These are phyloP conservation scores for Diaporthe velutina DNA, from an alignment of 2,329 filamentous ascomycete species.

Conservation along the genomic window DNA sequence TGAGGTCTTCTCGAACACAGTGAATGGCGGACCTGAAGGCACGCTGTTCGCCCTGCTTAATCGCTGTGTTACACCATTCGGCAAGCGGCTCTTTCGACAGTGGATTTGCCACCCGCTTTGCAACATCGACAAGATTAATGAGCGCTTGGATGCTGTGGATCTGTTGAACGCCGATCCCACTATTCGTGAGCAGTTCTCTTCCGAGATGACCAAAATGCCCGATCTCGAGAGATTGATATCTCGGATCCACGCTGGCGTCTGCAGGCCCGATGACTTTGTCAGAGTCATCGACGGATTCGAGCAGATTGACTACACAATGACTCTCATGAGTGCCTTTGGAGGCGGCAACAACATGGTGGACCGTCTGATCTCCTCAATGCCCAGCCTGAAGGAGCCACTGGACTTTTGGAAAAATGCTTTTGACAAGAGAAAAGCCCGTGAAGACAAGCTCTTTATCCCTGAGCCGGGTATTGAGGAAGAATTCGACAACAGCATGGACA, in stretches of 20 bases:
- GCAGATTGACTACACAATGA: slow-evolving; percentile 96
- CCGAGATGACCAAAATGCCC: slow-evolving; percentile 90
- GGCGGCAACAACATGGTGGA: slow-evolving; percentile 88
- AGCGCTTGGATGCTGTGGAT: slow-evolving; percentile 93
- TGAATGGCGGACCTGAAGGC: slow-evolving; percentile 85
- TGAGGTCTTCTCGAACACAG: slow-evolving; percentile 95
- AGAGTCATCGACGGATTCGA: slow-evolving; percentile 96
- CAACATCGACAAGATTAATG: slow-evolving; percentile 89
- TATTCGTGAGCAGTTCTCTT: slow-evolving; percentile 88
- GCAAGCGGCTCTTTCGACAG: slow-evolving; percentile 94
- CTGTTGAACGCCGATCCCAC: slow-evolving; percentile 86
- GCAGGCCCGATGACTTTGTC: slow-evolving; percentile 91
- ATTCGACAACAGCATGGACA: slow-evolving; percentile 86
- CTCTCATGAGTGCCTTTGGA: slow-evolving; percentile 79
- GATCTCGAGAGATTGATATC: slow-evolving; percentile 96
- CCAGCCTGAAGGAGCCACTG: slow-evolving; percentile 80
- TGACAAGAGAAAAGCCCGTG: slow-evolving; percentile 82
- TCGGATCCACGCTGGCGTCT: slow-evolving; percentile 91
- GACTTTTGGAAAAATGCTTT: slow-evolving; percentile 93
- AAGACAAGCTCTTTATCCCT: slow-evolving; percentile 86
- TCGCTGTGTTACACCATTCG: slow-evolving; percentile 94
- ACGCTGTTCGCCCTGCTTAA: slow-evolving; percentile 94
- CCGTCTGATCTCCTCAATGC: slow-evolving; percentile 87
- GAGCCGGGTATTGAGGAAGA: slow-evolving; percentile 90
- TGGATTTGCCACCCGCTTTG: slow-evolving; percentile 98